Conservation (phyloP, 805 yeast genomes). For the Millerozyma acaciae region DNA sequence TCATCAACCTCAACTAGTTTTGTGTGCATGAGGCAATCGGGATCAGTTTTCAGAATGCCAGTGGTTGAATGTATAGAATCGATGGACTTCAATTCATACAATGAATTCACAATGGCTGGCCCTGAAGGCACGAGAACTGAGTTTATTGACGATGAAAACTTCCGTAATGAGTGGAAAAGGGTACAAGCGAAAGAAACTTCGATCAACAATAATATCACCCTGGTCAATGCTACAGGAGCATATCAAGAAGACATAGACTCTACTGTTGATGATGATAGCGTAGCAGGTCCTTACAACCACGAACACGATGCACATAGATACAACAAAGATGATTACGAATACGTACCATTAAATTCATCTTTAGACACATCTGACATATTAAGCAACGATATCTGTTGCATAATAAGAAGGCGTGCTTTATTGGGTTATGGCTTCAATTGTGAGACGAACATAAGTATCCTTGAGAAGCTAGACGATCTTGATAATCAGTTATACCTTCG, state of each 20-base stretch:
- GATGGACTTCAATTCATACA: slow-evolving; percentile 62
- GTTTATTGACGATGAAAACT: slow-evolving; percentile 30
- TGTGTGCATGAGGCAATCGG: slow-evolving; percentile 88
- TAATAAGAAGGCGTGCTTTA: slow-evolving; percentile 67
- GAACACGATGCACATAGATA: slow-evolving; percentile 14
- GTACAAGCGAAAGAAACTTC: slow-evolving; percentile 10
- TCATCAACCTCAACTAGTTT: slow-evolving; percentile 57
- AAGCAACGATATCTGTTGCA: slow-evolving; percentile 67
- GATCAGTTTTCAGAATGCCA: slow-evolving; percentile 78
- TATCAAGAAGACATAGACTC: slow-evolving; percentile 24
- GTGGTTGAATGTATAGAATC: slow-evolving; percentile 64
- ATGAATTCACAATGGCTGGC: slow-evolving; percentile 61
- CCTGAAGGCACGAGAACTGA: slow-evolving; percentile 50
- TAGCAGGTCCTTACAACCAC: slow-evolving; percentile 5
- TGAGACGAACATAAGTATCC: slow-evolving; percentile 54
- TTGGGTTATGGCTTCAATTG: slow-evolving; percentile 72
- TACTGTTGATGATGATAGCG: slow-evolving; percentile 28
- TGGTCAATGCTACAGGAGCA: slow-evolving; percentile 6
- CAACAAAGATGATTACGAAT: slow-evolving; percentile 20
- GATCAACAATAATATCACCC: slow-evolving; percentile 10
- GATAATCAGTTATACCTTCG: slow-evolving; percentile 52
- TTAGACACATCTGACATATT: slow-evolving; percentile 43
- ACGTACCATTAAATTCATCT: slow-evolving; percentile 25
- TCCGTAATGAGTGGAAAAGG: slow-evolving; percentile 6
- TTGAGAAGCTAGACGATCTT: slow-evolving; percentile 48